These are phyloP conservation scores for Ceratocystis cubensis DNA, from an alignment of 2,329 filamentous ascomycete genomes.

Conservation along the genomic window DNA sequence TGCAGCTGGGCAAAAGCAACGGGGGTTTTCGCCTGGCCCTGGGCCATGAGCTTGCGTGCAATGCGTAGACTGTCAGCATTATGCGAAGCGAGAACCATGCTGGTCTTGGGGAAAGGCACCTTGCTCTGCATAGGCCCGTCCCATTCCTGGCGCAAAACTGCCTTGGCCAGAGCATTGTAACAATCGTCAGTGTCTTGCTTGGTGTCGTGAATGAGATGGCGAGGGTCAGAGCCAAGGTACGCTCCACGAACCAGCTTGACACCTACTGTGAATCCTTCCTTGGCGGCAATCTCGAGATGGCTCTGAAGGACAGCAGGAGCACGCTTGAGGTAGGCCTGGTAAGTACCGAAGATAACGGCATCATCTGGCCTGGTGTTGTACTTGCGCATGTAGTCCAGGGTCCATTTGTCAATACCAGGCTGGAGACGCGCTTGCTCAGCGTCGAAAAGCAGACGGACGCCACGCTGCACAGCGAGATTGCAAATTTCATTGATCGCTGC, in stretches of 20 bases:
- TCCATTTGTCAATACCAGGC: conserved; percentile 69
- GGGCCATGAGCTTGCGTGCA: conserved; percentile 40
- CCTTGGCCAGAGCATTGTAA: conserved; percentile 60
- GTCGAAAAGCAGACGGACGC: conserved; percentile 67
- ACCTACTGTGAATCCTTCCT: conserved; percentile 53
- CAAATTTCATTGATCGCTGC: conserved; percentile 64
- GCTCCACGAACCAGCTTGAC: conserved; percentile 67
- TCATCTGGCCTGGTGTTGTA: conserved; percentile 53
- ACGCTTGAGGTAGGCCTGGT: conserved; percentile 63
- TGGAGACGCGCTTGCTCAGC: conserved; percentile 75
- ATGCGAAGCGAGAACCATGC: conserved; percentile 68
- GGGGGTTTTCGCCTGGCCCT: conserved; percentile 31
- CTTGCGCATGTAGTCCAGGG: conserved; percentile 58
- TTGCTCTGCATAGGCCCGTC: conserved; percentile 33
- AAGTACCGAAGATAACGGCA: conserved; percentile 67
- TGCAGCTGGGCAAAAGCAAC: conserved; percentile 57
- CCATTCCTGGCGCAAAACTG: conserved; percentile 54
- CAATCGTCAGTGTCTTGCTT: conserved; percentile 57
- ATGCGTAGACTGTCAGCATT: conserved; percentile 59
- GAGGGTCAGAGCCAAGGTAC: conserved; percentile 57
- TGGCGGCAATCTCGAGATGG: conserved; percentile 47
- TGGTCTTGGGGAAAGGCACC: conserved; percentile 42
- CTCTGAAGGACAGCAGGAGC: conserved; percentile 42
- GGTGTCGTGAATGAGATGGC: conserved; percentile 57
- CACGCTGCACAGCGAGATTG: conserved; percentile 53